Conservation (phyloP, 2,329 filamentous ascomycete genomes). For the Ophiocordyceps unilateralis region DNA sequence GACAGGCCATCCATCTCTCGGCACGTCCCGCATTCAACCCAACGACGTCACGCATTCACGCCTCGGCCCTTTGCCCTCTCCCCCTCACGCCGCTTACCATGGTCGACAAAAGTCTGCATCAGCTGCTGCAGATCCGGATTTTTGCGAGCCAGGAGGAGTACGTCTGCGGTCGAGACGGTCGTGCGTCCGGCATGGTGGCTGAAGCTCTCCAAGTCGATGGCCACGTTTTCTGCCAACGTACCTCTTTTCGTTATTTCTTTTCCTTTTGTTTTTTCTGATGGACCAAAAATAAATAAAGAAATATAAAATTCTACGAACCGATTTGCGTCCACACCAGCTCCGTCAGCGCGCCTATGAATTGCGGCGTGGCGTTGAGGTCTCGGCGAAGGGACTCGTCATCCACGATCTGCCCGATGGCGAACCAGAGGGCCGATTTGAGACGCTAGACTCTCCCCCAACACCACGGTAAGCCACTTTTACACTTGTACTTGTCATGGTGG, state of each 20-base stretch:
- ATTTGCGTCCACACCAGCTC: constrained; percentile 82
- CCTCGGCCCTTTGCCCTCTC: not conserved
- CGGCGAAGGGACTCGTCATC: constrained; percentile 52
- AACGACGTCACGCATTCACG: too few species aligned
- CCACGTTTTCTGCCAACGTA: constrained; percentile 36
- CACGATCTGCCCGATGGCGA: constrained; percentile 69
- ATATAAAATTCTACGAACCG: constrained; percentile 26
- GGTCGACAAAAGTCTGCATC: constrained; percentile 51
- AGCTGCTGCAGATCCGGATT: constrained; percentile 74
- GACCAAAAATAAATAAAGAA: not conserved
- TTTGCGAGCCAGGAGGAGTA: constrained; percentile 68
- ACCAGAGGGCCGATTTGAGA: constrained; percentile 74
- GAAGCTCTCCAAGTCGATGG: constrained; percentile 37
- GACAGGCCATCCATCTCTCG: too few species aligned
- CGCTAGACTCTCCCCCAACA: too few species aligned
- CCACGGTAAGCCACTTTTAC: too few species aligned
- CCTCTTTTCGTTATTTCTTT: too few species aligned
- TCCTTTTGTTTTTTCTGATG: too few species aligned
- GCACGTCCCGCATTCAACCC: too few species aligned
- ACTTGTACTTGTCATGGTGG: too few species aligned
- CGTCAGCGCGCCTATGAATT: constrained; percentile 74
- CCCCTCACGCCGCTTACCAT: constrained; percentile 30
- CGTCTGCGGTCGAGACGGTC: constrained; percentile 71
- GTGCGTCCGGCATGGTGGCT: constrained; percentile 63
- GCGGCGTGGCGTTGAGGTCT: constrained; percentile 71